Conservation (phyloP, 257 asterid genomes). For the Przewalskia tangutica region DNA sequence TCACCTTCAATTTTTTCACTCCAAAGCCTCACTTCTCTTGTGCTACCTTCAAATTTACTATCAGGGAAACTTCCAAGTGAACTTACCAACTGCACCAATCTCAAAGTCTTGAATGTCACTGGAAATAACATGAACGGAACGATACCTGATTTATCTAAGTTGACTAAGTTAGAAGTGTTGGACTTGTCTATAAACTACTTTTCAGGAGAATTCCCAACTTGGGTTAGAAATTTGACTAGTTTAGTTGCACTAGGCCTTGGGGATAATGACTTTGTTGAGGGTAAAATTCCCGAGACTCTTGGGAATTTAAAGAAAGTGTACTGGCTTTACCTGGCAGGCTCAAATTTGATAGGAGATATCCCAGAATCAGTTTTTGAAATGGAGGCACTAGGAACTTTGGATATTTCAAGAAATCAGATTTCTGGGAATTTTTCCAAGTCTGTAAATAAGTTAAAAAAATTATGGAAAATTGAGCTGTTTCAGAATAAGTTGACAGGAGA, state of each 20-base stretch:
- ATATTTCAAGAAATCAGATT: conserved; percentile 56
- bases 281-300: conserved; percentile 48
- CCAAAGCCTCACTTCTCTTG: conserved; percentile 41
- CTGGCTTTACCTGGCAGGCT: conserved; percentile 59
- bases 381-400: conserved; percentile 62
- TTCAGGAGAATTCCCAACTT: conserved; percentile 63
- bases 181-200: conserved; percentile 68
- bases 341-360: conserved; percentile 56
- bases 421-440: conserved; percentile 53
- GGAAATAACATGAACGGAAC: conserved; percentile 61
- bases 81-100: conserved; percentile 37
- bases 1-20: conserved; percentile 56
- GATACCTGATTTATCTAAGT: conserved; percentile 58
- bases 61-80: conserved; percentile 57
- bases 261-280: conserved; percentile 44
- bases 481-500: conserved; percentile 65
- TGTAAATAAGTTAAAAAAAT: conserved; percentile 40
- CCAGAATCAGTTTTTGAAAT: conserved; percentile 61
- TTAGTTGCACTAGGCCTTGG: conserved; percentile 67
- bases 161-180: conserved; percentile 45
- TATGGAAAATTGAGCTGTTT: conserved; percentile 70
- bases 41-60: conserved; percentile 44
- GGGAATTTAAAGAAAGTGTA: conserved; percentile 63
- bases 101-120: conserved; percentile 58
- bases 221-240: conserved; percentile 59